Base-by-base conservation (phyloP, 148 eudicot species). In the Pharnaceum exiguum region DNA sequence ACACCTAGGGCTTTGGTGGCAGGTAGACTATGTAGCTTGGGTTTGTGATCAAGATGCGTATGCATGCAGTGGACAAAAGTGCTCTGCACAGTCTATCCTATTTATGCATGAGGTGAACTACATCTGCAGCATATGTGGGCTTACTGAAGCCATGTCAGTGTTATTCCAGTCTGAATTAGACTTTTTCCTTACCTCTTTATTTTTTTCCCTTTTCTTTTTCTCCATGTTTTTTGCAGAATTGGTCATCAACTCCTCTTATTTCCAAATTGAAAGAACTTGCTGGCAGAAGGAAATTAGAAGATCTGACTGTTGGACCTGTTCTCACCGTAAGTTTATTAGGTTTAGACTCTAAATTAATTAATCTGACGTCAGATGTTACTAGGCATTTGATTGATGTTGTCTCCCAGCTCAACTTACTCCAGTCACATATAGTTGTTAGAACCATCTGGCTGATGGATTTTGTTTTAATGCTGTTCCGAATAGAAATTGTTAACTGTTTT, bases 41-140 rank as follows among this genome's bases (percentile, higher is more conserved):
- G 98, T 93, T 40, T 93, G 98, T 72, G 98, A 93, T 69, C 98
- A 88, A 81, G 96, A 93, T 72, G 98, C 98, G 32, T 85, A 93
- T 71, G 96, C 98, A 31, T 93, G 96, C 74, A 88, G 96, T 67
- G 96, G 98, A 17, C 98, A 93, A 51, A 88, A 85, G 75, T 93
- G 98, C 72, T 88, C 96, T 10, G 96, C 98, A 35, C 96, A 93
- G 62, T 93, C 98, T 12, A 76, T 93, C 26, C 78, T 88, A 5
- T 93, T 93, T 68, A 83, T 93, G 90, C 98, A 93, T 61, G 98
- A 88, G 86, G 98, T 88, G 23, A 66, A 70, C 46, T 51, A 29
- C 27, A 23, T 33, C 21, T n/a, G n/a, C n/a, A n/a, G n/a, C n/a
- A n/a, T 45, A 45, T n/a, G 49, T 19, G 23, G 27, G 21, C 11